Base-by-base conservation (phyloP, 2,329 filamentous ascomycete species). In the Cercospora zeina region DNA sequence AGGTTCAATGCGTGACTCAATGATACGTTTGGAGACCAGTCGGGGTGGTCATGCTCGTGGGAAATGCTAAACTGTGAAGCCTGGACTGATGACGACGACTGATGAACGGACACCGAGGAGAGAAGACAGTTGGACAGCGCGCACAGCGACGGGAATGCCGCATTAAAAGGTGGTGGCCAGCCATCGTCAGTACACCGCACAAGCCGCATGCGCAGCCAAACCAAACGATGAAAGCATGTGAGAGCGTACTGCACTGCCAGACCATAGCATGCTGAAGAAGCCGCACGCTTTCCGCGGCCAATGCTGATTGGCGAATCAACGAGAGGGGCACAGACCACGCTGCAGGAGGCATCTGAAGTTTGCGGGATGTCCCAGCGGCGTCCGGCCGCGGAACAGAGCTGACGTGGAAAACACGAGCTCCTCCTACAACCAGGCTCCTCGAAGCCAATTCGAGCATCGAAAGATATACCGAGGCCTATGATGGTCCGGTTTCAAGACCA, bases 181-280 rank as follows among this genome's bases (percentile, higher is more conserved):
- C 54, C 54, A 45, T 27, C 30, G n/a, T n/a, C 14, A 27, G 37
- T 19, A 54, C 16, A 24, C 19, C 51, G 51, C 31, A 24, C 54
- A 57, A 49, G 54, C 37, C 24, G 31, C 31, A 31, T 37, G 49
- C 47, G 39, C 37, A n/a, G 37, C 39, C 54, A 57, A 19, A 57
- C 30, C 54, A 42, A 21, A 49, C 24, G 39, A 31, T 19, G n/a
- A 21, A 57, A 57, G 54, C 36, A 57, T 57, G 37, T 57, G 37
- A 45, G 36, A n/a, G n/a, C 54, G n/a, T 56, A 42, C n/a, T 27
- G 21, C 24, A 39, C 34, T 19, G 36, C 13, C 19, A 39, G 31
- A 30, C 21, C 27, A 36, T 33, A 45, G 53, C 53, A 39, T 19
- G 31, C 21, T 24, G 34, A 27, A n/a, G 51, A 34, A 21, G 13